phyloP scores from a whole-genome alignment of 345 rosid species.

The Syzygium aromaticum region DNA sequence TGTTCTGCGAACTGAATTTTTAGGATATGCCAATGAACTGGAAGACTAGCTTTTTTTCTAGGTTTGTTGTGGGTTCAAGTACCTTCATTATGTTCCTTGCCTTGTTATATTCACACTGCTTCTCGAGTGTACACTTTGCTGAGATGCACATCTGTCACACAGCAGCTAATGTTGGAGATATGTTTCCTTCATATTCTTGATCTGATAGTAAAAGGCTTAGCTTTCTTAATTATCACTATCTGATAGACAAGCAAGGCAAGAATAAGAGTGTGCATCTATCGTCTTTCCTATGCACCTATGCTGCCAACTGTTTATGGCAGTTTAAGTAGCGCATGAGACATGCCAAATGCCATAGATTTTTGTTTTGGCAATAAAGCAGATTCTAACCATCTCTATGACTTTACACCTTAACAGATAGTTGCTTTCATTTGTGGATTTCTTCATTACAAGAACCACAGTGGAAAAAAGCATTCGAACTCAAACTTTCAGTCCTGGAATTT shows the following conservation, averaged over 20 bases:
- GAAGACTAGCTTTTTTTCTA: not conserved
- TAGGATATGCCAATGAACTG: not conserved
- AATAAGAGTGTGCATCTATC: not conserved
- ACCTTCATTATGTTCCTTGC: not conserved
- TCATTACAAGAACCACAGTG: constrained; percentile 53
- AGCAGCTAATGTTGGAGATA: not conserved
- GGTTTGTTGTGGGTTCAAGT: not conserved
- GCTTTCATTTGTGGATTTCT: constrained; percentile 71
- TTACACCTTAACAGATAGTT: constrained; percentile 31
- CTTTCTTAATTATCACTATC: not conserved
- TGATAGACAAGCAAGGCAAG: not conserved
- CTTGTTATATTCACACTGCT: not conserved
- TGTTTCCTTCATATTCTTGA: not conserved
- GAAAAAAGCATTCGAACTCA: constrained; percentile 43
- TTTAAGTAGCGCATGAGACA: not conserved
- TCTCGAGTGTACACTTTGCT: not conserved
- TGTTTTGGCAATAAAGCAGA: not conserved
- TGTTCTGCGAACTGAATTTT: not conserved
- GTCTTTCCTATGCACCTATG: not conserved
- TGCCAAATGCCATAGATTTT: not conserved
- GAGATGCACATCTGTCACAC: not conserved
- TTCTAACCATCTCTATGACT: not conserved
- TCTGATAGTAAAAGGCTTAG: not conserved
- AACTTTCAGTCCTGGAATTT: constrained; percentile 91
- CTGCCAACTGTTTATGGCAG: not conserved